Conservation (phyloP, 805 yeast species). For the Metschnikowia lochheadii region DNA sequence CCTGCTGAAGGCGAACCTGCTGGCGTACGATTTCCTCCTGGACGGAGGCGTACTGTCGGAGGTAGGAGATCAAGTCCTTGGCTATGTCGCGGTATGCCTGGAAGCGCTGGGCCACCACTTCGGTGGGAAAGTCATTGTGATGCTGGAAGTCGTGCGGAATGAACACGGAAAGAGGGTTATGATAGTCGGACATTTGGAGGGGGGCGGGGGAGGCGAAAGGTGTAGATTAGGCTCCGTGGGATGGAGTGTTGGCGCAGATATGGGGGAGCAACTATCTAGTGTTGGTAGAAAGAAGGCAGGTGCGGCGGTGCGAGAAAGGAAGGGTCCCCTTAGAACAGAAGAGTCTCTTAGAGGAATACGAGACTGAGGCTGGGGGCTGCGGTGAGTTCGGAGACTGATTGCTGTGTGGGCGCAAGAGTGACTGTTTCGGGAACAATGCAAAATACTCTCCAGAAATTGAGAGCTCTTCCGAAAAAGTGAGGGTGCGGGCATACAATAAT, state of each 20-base stretch:
- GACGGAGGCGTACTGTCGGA: slow-evolving; percentile 74
- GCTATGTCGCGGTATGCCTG: slow-evolving; percentile 82
- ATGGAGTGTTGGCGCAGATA: neutral
- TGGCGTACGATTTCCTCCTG: slow-evolving; percentile 88
- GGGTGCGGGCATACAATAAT: slow-evolving; percentile 5
- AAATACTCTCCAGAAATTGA: slow-evolving; percentile 1
- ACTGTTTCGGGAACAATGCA: slow-evolving; percentile 2
- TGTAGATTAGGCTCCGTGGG: neutral
- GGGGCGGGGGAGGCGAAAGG: neutral
- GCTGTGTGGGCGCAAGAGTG: slow-evolving; percentile 4
- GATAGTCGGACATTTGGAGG: slow-evolving; percentile 18
- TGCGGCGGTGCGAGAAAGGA: neutral
- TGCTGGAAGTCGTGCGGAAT: slow-evolving; percentile 34
- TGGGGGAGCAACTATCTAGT: neutral
- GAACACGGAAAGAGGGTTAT: slow-evolving; percentile 38
- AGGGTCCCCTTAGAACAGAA: neutral
- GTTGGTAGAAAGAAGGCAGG: neutral
- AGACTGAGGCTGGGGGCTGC: neutral
- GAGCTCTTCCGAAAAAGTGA: slow-evolving; percentile 3
- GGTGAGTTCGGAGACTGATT: neutral
- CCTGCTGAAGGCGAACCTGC: slow-evolving; percentile 74
- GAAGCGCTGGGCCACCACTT: slow-evolving; percentile 76
- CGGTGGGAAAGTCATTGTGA: slow-evolving; percentile 65
- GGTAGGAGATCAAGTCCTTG: slow-evolving; percentile 66
- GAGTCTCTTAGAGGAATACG: neutral